Base-by-base conservation (phyloP, 495 filamentous ascomycete genomes). In the Staphylotrichum longicolle region DNA sequence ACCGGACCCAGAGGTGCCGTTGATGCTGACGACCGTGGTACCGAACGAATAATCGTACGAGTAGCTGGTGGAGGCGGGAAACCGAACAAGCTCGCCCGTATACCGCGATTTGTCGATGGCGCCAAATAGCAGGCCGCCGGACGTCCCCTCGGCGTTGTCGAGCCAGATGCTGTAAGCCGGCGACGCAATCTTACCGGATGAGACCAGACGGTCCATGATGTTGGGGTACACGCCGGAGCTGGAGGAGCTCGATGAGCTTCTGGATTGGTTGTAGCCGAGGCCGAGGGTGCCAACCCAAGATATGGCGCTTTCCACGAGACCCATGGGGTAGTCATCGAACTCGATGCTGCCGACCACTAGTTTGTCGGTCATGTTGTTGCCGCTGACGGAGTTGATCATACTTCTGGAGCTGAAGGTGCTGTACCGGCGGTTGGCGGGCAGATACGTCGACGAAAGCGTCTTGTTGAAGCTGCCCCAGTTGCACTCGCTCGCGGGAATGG, bases 81-180 rank as follows among this genome's bases (percentile, higher is more conserved):
- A 77, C 3, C 85, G 88, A 41, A 83, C 66, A 6, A 96, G 82
- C 1, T 79, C 63, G 32, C 90, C 92, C 10, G 74, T 75, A 69
- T 84, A 96, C 67, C 90, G 91, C 14, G 77, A 83, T 4, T 83
- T 86, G 70, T 96, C 86, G 35, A 96, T 82, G 35, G 91, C 91
- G 27, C 91, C 91, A 61, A 96, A 93, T 11, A 96, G 78, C 49
- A 96, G 84, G 9, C 83, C 81, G 27, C 91, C 91, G 3, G 84
- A 85, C 27, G 75, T 79, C 20, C 85, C 79, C 45, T 86, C 77
- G 61, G 66, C 44, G 64, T 89, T 83, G 70, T 93, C 85, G 39
- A 94, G 78, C 89, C 89, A 94, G 14, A 94, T 76, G 62, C 88
- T 91, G 71, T 92, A 96, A 9, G 91, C 90, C 53, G 79, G 82